Evolutionary conservation across 1,139 yeast species (phyloP).

Genomic region (Taphrina confusa): DNA sequence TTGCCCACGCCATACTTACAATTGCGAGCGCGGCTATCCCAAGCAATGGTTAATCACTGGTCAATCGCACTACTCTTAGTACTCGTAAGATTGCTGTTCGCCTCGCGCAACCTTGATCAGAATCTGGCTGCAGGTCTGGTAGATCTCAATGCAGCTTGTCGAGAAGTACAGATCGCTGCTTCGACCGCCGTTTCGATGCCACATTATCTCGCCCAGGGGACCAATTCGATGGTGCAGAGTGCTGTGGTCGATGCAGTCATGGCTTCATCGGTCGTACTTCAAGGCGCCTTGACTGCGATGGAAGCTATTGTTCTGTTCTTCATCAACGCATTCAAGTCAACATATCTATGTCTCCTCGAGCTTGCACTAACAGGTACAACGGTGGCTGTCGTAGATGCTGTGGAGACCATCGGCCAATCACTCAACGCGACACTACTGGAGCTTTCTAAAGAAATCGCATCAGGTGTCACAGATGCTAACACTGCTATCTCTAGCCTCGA

Average conservation of each 20-base stretch:
- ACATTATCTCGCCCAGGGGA: slow-evolving; percentile 56
- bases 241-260: slow-evolving; percentile 54
- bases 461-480: slow-evolving; percentile 61
- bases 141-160: slow-evolving; percentile 49
- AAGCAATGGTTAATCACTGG: slow-evolving; percentile 45
- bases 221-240: slow-evolving; percentile 56
- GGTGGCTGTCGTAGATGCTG: slow-evolving; percentile 70
- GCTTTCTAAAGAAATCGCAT: slow-evolving; percentile 61
- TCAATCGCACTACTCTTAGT: slow-evolving; percentile 45
- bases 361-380: slow-evolving; percentile 73
- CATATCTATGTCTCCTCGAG: slow-evolving; percentile 77
- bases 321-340: slow-evolving; percentile 74
- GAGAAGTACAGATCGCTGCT: slow-evolving; percentile 53
- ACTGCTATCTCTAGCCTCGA: slow-evolving; percentile 52
- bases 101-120: slow-evolving; percentile 42
- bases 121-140: slow-evolving; percentile 43
- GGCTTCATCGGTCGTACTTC: slow-evolving; percentile 50
- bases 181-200: slow-evolving; percentile 56
- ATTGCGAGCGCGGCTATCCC: slow-evolving; percentile 46
- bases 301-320: slow-evolving; percentile 64
- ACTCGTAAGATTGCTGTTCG: slow-evolving; percentile 46
- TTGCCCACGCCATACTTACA: slow-evolving; percentile 44
- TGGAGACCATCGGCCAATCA: slow-evolving; percentile 59
- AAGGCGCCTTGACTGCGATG: slow-evolving; percentile 56
- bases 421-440: slow-evolving; percentile 63